Base-by-base conservation (phyloP, 768 basidiomycete species). In the Mycena vitilis region DNA sequence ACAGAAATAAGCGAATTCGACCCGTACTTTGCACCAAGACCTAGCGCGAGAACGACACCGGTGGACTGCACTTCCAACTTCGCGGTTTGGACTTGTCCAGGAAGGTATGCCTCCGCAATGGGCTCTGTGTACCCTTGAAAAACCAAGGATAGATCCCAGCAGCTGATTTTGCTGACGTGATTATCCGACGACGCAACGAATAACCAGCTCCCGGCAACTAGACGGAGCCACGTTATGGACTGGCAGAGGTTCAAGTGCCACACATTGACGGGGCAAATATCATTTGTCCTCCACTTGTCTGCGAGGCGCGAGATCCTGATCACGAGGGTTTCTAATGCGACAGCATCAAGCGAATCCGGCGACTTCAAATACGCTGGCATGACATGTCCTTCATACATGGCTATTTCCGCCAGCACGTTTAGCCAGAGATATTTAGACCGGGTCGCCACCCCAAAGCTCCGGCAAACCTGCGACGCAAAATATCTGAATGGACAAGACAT, bases 151-250 rank as follows among this genome's bases (percentile, higher is more conserved):
- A 72, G 37, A 45, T 72, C 68, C 71, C 71, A 72, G 34, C 67
- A 69, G 38, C 52, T 63, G 15, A 72, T 23, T 42, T 57, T 65
- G 40, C 68, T 72, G 58, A 2, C 55, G 10, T 37, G 7, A 9
- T 36, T 49, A 56, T 72, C 68, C 2, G 71, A 72, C 8, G 66
- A 69, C 4, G 71, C 68, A 5, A 69, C 68, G 18, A 69, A 69
- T 2, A 69, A 57, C 62, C 62, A 69, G 20, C 6, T 36, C 36
- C 62, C 68, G 45, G 16, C 34, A 8, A 72, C 63, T 6, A 72
- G 25, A 59, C 64, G 71, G 15, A 72, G 58, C 71, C 71, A 72
- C 15, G 63, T 69, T 10, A 72, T 62, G 15, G 67, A 65, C 25
- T 57, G 67, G 23, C 65, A 60, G 6, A 71, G 65, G 23, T 30